Conservation (phyloP, 805 yeast genomes). For the Metschnikowia kofuensis region DNA sequence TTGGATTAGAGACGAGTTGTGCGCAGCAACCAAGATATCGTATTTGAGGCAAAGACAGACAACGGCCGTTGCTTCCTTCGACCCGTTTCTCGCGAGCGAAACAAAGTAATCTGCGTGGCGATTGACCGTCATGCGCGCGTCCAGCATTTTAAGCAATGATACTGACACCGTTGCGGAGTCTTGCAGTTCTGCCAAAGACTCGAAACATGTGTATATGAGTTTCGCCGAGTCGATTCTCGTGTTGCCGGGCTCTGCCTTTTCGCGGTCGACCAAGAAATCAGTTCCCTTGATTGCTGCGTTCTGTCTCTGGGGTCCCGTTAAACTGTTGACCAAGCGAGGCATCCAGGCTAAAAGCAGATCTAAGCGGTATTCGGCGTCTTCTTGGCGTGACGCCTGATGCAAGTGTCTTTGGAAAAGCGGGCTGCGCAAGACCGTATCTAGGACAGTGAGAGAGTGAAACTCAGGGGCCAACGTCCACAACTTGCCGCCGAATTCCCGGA, state of each 20-base stretch:
- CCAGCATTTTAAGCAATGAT: constrained; percentile 42
- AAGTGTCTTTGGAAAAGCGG: constrained; percentile 45
- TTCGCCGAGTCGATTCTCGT: constrained; percentile 7
- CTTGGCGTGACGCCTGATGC: constrained; percentile 4
- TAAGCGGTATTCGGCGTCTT: constrained; percentile 17
- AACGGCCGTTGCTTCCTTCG: constrained; percentile 3
- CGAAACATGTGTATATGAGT: constrained; percentile 19
- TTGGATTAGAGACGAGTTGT: constrained; percentile 11
- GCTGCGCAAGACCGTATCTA: constrained; percentile 59
- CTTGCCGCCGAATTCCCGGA: constrained; percentile 29
- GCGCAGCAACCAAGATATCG: constrained; percentile 16
- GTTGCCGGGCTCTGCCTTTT: background rate
- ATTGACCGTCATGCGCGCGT: constrained; percentile 48
- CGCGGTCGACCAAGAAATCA: constrained; percentile 39
- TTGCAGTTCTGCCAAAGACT: constrained; percentile 9
- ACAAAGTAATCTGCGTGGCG: constrained; percentile 35
- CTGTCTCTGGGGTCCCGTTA: constrained; percentile 48
- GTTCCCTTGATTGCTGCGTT: constrained; percentile 53
- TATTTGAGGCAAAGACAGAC: constrained; percentile 17
- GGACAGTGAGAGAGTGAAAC: constrained; percentile 49
- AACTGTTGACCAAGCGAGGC: constrained; percentile 38
- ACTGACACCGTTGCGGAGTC: constrained; percentile 25
- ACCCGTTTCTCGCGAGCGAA: constrained; percentile 16
- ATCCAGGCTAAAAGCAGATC: constrained; percentile 58
- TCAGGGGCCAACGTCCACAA: constrained; percentile 56